Conservation (phyloP, 768 basidiomycete genomes). For the Galerina marginata region DNA sequence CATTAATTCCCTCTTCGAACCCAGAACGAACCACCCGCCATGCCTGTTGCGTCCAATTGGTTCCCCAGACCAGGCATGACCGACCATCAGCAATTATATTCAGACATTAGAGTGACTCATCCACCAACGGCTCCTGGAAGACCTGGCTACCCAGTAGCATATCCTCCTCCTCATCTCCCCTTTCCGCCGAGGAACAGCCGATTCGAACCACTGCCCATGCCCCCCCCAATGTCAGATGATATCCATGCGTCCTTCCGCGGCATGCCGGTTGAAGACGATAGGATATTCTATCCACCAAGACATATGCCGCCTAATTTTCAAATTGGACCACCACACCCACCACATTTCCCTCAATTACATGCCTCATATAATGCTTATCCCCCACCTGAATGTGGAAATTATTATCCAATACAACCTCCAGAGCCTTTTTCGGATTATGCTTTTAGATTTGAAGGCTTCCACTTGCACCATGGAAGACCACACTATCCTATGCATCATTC, state of each 20-base stretch:
- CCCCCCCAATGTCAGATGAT: background rate
- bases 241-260: conserved; percentile 1
- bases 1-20: too few relatives aligned
- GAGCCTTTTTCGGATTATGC: conserved; percentile 61
- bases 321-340: conserved; percentile 13
- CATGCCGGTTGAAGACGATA: conserved; percentile 33
- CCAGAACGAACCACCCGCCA: too few relatives aligned
- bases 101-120: background rate
- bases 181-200: background rate
- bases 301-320: conserved; percentile 10
- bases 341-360: conserved; percentile 44
- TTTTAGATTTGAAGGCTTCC: conserved; percentile 50
- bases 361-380: conserved; percentile 54
- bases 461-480: background rate
- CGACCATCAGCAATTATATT: background rate
- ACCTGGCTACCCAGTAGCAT: background rate
- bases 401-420: conserved; percentile 58
- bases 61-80: background rate
- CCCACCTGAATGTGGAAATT: conserved; percentile 57
- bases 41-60: background rate
- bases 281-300: conserved; percentile 16
- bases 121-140: background rate
- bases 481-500: conserved; percentile 7
- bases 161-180: background rate
- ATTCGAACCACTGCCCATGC: background rate